Evolutionary conservation across 768 basidiomycete species (phyloP), one percentile per base, ranked within the genome.

Genomic region (Kwoniella sp.): DNA sequence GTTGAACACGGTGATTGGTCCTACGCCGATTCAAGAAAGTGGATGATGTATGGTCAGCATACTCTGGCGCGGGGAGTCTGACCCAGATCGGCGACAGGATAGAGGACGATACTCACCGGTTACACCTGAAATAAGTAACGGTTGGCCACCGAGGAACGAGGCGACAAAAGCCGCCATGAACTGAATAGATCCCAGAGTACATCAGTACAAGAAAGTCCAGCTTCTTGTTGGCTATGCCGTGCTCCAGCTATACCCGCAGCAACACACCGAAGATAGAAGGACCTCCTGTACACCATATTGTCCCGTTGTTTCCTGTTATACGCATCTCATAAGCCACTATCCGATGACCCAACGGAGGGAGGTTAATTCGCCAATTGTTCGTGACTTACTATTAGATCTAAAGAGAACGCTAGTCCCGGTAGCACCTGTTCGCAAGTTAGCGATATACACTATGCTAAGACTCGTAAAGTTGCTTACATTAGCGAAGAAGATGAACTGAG

Each of bases 1-100:
- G 82, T 93, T 94, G 69, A 93, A 88, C 9, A 95, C 90, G 2
- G 92, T 93, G 72, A 94, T 94, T 1, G 93, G 92, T 22, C 91
- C 90, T 86, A 37, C n/a, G n/a, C n/a, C n/a, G n/a, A 27, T 15
- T 48, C 8, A 54, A 13, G 13, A 33, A 33, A 33, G 8, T n/a
- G n/a, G 21, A 24, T 55, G n/a, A 13, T 27, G 40, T 60, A 63
- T 13, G 17, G n/a, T 36, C 33, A 29, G 27, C 56, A 24, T 24
- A 19, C 13, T 21, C 30, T 15, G 30, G 9, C 13, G 26, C 13
- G 24, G 40, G 44, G 10, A 21, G 22, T 46, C 33, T 13, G 24
- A 24, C n/a, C n/a, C n/a, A n/a, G n/a, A n/a, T n/a, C n/a, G n/a
- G n/a, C n/a, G n/a, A n/a, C n/a, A n/a, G n/a, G 40, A 58, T 58